Evolutionary conservation across 768 basidiomycete species (phyloP).

Genomic region (Trametes coccinea): DNA sequence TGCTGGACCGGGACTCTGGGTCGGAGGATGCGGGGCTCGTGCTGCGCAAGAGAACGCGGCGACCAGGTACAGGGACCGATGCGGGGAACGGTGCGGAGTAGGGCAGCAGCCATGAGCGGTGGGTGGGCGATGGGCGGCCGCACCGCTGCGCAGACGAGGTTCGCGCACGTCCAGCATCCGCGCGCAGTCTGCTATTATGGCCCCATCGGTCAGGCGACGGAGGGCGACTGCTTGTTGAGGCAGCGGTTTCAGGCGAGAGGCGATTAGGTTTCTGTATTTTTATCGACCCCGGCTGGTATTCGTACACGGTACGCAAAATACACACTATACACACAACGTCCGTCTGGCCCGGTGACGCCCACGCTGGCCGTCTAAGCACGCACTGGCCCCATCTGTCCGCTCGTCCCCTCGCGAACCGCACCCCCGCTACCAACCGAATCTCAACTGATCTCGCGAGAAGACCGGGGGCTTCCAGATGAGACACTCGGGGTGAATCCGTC

Average conservation of each 20-base stretch:
- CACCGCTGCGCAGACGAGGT: not conserved
- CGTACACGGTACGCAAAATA: constrained; percentile 23
- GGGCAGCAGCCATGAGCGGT: not conserved
- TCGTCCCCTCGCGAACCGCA: constrained; percentile 2
- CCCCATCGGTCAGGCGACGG: constrained; percentile 11
- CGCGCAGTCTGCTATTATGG: not conserved
- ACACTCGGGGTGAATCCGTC: constrained; percentile 75
- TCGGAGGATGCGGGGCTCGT: constrained; percentile 27
- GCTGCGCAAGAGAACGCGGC: constrained; percentile 25
- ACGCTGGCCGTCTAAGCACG: constrained; percentile 15
- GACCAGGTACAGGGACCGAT: constrained; percentile 15
- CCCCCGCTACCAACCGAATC: constrained; percentile 54
- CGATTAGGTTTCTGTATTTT: constrained; percentile 22
- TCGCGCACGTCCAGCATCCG: not conserved
- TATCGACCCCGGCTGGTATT: constrained; percentile 18
- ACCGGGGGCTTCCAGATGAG: constrained; percentile 95
- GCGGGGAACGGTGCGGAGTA: constrained; percentile 15
- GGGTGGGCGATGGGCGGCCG: not conserved
- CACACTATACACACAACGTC: constrained; percentile 8
- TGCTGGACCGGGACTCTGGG: constrained; percentile 28
- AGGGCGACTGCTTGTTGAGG: constrained; percentile 17
- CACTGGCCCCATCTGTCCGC: constrained; percentile 12
- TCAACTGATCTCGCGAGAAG: constrained; percentile 86
- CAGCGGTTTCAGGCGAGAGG: constrained; percentile 14
- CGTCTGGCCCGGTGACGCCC: constrained; percentile 7